Percentiles rank a stretch among this genome's conserved stretches.
Conservation (phyloP, 257 asterid genomes). For the Scutellaria galericulata region DNA sequence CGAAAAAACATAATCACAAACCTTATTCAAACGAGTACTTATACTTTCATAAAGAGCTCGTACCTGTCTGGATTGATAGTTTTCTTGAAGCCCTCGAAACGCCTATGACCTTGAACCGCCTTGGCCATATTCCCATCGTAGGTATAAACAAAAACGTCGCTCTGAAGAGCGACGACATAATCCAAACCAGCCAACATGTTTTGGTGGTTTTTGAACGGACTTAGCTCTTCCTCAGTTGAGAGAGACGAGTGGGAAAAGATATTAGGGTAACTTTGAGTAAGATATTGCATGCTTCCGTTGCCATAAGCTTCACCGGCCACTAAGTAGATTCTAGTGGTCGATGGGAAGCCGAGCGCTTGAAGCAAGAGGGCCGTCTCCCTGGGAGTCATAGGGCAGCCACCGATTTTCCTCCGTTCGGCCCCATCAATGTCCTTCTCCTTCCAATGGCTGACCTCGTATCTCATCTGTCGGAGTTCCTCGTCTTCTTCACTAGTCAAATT, state of each 20-base stretch:
- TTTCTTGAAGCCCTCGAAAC: constrained; percentile 88
- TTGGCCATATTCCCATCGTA: constrained; percentile 98
- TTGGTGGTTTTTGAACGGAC: constrained; percentile 80
- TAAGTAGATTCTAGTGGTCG: constrained; percentile 78
- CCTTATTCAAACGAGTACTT: background rate
- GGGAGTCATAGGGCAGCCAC: constrained; percentile 98
- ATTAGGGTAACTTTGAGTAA: constrained; percentile 73
- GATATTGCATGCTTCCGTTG: constrained; percentile 86
- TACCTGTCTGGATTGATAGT: constrained; percentile 91
- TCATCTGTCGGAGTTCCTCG: constrained; percentile 79
- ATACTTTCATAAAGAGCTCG: background rate
- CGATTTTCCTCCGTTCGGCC: constrained; percentile 72
- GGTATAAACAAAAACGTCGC: constrained; percentile 85
- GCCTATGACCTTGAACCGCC: constrained; percentile 98
- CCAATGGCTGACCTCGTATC: constrained; percentile 92
- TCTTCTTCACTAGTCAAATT: constrained; percentile 83
- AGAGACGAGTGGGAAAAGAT: constrained; percentile 79
- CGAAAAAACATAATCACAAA: background rate
- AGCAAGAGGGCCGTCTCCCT: constrained; percentile 92
- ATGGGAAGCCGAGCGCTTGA: constrained; percentile 76
- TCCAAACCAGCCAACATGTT: constrained; percentile 98
- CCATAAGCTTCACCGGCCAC: constrained; percentile 98
- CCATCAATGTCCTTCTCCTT: constrained; percentile 96
- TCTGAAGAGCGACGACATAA: constrained; percentile 83
- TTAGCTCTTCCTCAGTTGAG: constrained; percentile 69